These are phyloP conservation scores for Blastobotrys americana DNA, from an alignment of 805 yeast species.

Conservation along the genomic window DNA sequence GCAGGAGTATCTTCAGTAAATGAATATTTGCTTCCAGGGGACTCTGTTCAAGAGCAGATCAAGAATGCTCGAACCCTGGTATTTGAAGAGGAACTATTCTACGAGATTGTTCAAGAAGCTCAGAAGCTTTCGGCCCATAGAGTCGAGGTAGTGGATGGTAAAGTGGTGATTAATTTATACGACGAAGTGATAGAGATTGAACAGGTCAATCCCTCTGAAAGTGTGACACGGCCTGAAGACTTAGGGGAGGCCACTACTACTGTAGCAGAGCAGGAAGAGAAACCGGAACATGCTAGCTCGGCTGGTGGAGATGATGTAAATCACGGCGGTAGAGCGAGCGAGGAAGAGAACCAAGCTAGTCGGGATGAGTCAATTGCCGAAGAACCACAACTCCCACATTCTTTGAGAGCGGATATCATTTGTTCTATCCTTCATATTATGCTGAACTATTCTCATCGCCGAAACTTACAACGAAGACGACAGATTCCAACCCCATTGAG, in stretches of 20 bases:
- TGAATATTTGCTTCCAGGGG: slow-evolving; percentile 9
- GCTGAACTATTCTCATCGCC: slow-evolving; percentile 51
- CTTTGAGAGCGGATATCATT: slow-evolving; percentile 47
- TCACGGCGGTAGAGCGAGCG: too few relatives aligned
- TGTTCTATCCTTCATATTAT: slow-evolving; percentile 49
- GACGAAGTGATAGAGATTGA: slow-evolving; percentile 68
- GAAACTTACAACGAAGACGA: slow-evolving; percentile 34
- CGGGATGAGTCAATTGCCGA: too few relatives aligned
- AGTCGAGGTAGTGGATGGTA: slow-evolving; percentile 58
- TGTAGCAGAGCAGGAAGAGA: slow-evolving; percentile 13
- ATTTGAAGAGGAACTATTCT: slow-evolving; percentile 85
- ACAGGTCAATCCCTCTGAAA: slow-evolving; percentile 36
- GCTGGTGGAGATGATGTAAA: slow-evolving; percentile 19
- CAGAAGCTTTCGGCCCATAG: slow-evolving; percentile 58
- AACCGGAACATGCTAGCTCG: slow-evolving; percentile 23
- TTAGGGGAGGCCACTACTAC: slow-evolving; percentile 30
- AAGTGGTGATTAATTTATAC: slow-evolving; percentile 56
- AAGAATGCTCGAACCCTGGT: slow-evolving; percentile 62
- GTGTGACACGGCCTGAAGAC: slow-evolving; percentile 36
- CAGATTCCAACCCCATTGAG: slow-evolving; percentile 12
- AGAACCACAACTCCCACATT: too few relatives aligned
- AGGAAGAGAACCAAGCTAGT: too few relatives aligned
- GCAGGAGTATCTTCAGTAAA: slow-evolving; percentile 16
- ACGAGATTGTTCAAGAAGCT: slow-evolving; percentile 71
- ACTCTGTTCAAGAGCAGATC: slow-evolving; percentile 46